phyloP scores from a whole-genome alignment of 2,329 filamentous ascomycete genomes.

The Sodiomyces alkalinus region DNA sequence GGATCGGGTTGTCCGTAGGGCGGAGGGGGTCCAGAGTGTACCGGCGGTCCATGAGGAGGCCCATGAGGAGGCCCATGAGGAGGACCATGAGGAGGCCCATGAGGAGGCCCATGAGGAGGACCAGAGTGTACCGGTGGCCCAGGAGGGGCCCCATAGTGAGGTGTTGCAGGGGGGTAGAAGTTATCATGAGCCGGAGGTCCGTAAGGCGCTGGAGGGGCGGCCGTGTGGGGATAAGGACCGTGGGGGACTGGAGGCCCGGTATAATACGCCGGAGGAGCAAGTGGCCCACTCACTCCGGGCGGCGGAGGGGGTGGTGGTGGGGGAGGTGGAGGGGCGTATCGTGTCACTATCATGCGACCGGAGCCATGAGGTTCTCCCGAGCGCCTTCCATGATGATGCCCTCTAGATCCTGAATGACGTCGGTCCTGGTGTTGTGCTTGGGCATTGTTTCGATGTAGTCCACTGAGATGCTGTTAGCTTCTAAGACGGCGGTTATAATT shows the following conservation, averaged over 20 bases:
- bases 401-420: too few relatives aligned
- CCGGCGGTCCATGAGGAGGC: not conserved
- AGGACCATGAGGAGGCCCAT: not conserved
- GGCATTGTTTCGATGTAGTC: too few relatives aligned
- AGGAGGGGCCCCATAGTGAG: not conserved
- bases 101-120: slow-evolving; percentile 1
- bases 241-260: slow-evolving; percentile 3
- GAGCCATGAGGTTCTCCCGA: not conserved
- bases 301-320: slow-evolving; percentile 6
- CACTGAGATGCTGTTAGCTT: too few relatives aligned
- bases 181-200: slow-evolving; percentile 1
- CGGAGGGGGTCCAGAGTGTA: slow-evolving; percentile 3
- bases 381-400: too few relatives aligned
- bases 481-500: too few relatives aligned
- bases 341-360: slow-evolving; percentile 5
- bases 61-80: not conserved
- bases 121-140: not conserved
- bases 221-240: slow-evolving; percentile 3
- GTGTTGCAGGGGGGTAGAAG: not conserved
- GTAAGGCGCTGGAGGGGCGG: slow-evolving; percentile 2
- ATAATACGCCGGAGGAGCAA: slow-evolving; percentile 3
- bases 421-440: too few relatives aligned
- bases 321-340: slow-evolving; percentile 7
- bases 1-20: slow-evolving; percentile 11
- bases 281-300: slow-evolving; percentile 4